Evolutionary conservation across 352 stramenopile species (phyloP).

Genomic region (Phytophthora multivora): DNA sequence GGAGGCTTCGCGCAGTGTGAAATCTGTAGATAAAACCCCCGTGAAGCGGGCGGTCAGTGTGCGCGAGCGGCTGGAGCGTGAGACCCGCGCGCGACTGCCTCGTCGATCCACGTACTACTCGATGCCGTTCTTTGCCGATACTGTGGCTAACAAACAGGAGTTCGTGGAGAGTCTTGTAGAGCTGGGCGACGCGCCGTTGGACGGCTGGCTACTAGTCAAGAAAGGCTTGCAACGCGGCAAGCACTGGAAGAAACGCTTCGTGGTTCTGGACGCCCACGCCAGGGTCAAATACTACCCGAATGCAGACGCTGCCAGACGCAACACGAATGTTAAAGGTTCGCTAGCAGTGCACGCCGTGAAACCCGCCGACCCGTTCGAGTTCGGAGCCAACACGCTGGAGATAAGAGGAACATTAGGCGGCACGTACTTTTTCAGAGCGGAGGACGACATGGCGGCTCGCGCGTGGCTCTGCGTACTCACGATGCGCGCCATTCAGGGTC

Average conservation of each 20-base stretch:
- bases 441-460: conserved; percentile 76
- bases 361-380: conserved; percentile 70
- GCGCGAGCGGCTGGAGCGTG: conserved; percentile 65
- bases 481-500: conserved; percentile 79
- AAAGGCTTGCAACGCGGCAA: conserved; percentile 70
- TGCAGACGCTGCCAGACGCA: conserved; percentile 74
- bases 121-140: conserved; percentile 80
- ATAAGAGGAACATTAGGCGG: conserved; percentile 74
- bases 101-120: conserved; percentile 75
- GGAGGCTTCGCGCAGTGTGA: conserved; percentile 11
- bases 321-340: conserved; percentile 79
- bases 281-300: conserved; percentile 84
- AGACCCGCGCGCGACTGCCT: conserved; percentile 63
- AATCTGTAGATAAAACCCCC: conserved; percentile 8
- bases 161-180: conserved; percentile 73
- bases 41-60: conserved; percentile 46
- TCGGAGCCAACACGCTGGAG: conserved; percentile 78
- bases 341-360: conserved; percentile 81
- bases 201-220: conserved; percentile 84
- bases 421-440: conserved; percentile 83
- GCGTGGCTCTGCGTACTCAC: conserved; percentile 85
- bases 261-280: conserved; percentile 75
- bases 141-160: conserved; percentile 73
- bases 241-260: conserved; percentile 87
- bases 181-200: conserved; percentile 67